These are phyloP conservation scores for Mycena kentingensis DNA, from an alignment of 768 basidiomycete species.

Conservation along the genomic window DNA sequence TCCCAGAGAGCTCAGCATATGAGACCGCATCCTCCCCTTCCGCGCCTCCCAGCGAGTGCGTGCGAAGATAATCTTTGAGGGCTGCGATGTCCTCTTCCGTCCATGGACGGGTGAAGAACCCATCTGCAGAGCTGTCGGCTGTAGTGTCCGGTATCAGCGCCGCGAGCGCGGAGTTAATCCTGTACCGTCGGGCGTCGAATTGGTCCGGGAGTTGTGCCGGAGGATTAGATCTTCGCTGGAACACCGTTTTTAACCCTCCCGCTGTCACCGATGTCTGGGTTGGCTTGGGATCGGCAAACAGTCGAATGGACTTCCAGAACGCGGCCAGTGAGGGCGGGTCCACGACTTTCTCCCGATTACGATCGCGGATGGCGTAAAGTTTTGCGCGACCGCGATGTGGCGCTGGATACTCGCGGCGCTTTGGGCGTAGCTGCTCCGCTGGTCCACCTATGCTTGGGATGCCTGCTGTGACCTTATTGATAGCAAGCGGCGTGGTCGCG, in stretches of 20 bases:
- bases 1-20: slow-evolving; percentile 10
- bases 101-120: neutral
- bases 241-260: neutral
- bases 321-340: neutral
- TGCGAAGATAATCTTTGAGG: slow-evolving; percentile 1
- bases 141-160: neutral
- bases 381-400: neutral
- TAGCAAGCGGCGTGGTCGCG: too few species aligned
- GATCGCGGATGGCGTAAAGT: neutral
- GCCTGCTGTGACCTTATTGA: too few species aligned
- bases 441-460: too few species aligned
- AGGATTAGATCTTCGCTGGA: slow-evolving; percentile 4
- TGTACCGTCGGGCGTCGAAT: neutral
- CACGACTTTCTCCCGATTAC: neutral
- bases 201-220: neutral
- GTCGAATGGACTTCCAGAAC: slow-evolving; percentile 7
- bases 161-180: slow-evolving; percentile 1
- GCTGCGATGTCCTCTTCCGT: slow-evolving; percentile 2
- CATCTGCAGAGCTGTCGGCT: neutral
- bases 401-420: slow-evolving; percentile 6
- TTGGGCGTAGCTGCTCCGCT: too few species aligned
- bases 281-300: neutral
- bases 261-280: slow-evolving; percentile 4
- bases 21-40: slow-evolving; percentile 4
- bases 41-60: slow-evolving; percentile 3